Percentiles rank a stretch among this genome's conserved stretches.
Evolutionary conservation across 768 basidiomycete species (phyloP).

Genomic region (Tulasnella sp.): DNA sequence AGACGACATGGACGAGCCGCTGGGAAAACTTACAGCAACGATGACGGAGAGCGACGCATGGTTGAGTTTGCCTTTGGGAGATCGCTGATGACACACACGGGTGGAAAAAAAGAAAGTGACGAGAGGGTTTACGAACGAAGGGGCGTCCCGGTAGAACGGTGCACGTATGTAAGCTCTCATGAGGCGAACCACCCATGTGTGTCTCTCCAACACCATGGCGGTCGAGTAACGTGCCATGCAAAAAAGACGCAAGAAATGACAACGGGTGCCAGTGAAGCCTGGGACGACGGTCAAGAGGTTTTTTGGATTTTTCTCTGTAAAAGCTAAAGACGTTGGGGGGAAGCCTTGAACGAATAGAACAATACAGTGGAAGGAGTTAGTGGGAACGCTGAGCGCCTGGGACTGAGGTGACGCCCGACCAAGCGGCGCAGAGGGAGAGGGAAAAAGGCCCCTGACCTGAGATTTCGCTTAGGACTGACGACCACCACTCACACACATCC

Average conservation of each 20-base stretch:
- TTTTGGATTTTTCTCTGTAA: too few relatives aligned
- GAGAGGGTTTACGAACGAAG: constrained; percentile 10
- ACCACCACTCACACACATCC: neutral
- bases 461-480: constrained; percentile 1
- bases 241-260: too few relatives aligned
- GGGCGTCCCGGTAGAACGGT: neutral
- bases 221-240: too few relatives aligned
- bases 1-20: neutral
- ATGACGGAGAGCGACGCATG: neutral
- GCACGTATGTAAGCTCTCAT: constrained; percentile 6
- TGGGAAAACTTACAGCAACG: neutral
- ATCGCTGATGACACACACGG: neutral
- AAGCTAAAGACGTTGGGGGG: too few relatives aligned
- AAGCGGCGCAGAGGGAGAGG: constrained; percentile 14
- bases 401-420: constrained; percentile 6
- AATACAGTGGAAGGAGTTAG: neutral
- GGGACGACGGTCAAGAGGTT: too few relatives aligned
- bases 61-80: constrained; percentile 10
- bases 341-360: neutral
- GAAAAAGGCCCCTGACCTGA: constrained; percentile 11
- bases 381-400: neutral
- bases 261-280: too few relatives aligned
- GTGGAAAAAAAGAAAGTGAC: neutral
- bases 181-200: neutral
- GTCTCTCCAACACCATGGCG: neutral